Evolutionary conservation across 129 eudicot species (phyloP), one percentile per base, ranked within the genome.

Genomic region (Tanacetum coccineum): DNA sequence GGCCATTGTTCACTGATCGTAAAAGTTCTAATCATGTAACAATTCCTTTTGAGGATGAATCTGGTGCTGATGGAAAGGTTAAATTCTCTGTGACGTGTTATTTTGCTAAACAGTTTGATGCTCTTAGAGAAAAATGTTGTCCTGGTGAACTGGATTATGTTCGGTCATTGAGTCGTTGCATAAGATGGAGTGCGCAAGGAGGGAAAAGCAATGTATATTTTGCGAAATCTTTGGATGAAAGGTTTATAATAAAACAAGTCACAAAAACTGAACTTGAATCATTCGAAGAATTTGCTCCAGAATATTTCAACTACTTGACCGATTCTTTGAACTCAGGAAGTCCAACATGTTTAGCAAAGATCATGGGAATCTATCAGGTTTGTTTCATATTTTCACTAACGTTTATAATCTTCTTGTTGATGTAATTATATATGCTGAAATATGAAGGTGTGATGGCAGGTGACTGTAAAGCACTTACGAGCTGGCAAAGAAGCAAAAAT

Each of bases 161-260:
- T 40, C 82, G 90, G 6, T 89, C 99, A 2, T 83, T 89, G 71
- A 84, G 99, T 77, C 99, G 97, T 5, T 94, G 99, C 75, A 94
- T 71, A 83, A 82, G 83, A 73, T 94, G 99, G 99, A 81, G 82
- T 14, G 97, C 99, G 3, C 99, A 94, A 76, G 99, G 99, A 22
- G 99, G 99, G 42, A 94, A 94, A 81, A 94, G 99, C 63, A 94
- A 94, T 30, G 99, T 87, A 21, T 94, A 78, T 64, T 94, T 94
- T 62, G 97, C 99, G 0, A 87, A 89, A 77, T 82, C 99, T 10
- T 82, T 87, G 73, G 99, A 94, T 52, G 99, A 94, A 49, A 72
- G 99, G 40, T 87, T 94, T 80, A 87, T 94, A 2, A 79, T 94
- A 6, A 94, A 94, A 62, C 99, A 94, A 76, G 97, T 94, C 10